Conservation (phyloP, 202 grass and related monocot species). For the Dendrocalamus latiflorus region DNA sequence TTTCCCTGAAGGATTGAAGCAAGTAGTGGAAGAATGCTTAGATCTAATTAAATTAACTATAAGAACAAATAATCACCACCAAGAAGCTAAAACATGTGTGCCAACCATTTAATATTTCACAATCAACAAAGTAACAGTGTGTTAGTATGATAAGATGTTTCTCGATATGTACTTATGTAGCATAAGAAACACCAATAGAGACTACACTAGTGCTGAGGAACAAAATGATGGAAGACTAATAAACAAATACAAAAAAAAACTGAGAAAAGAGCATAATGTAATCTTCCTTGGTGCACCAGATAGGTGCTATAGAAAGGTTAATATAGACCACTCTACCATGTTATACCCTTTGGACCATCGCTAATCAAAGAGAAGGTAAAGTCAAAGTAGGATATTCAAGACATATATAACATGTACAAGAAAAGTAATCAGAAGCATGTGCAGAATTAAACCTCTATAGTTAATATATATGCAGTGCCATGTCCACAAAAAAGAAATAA, state of each 20-base stretch:
- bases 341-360: neutral
- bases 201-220: neutral
- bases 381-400: neutral
- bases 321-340: neutral
- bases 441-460: neutral
- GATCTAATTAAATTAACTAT: neutral
- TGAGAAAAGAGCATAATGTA: neutral
- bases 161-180: neutral
- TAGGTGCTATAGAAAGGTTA: neutral
- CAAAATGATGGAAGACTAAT: neutral
- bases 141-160: neutral
- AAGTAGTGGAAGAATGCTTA: constrained; percentile 1
- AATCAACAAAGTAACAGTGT: neutral
- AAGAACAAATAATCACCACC: neutral
- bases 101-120: neutral
- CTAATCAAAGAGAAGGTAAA: neutral
- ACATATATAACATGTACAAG: neutral
- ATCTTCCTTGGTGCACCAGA: neutral
- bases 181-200: neutral
- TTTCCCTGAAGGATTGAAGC: constrained; percentile 39
- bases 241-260: neutral
- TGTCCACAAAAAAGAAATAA: neutral
- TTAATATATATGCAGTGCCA: neutral
- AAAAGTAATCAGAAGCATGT: neutral
- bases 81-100: neutral